Base-by-base conservation (phyloP, 108 stramenopile genomes). In the Nitzschia sp. region DNA sequence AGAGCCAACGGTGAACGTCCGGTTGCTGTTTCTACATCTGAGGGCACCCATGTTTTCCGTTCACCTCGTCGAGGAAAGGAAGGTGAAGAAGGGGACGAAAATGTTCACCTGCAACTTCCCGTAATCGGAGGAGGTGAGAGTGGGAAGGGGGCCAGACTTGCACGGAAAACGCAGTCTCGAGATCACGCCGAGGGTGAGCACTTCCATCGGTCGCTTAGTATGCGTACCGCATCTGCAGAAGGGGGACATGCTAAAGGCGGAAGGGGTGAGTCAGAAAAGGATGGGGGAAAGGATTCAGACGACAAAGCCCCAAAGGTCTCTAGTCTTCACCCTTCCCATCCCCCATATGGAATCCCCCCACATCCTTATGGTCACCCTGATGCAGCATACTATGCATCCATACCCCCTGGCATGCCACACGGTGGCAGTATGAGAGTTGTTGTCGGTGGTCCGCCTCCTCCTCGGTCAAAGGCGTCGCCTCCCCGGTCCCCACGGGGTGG, bases 401-500 rank as follows among this genome's bases (percentile, higher is more conserved):
- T 69, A 25, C 67, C 71, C 19, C 67, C 72, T 15, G 68, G 59
- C 15, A 70, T 77, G 67, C 43, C 41, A 10, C 72, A 73, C 44
- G 60, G 71, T 52, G 83, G 83, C 6, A 79, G 72, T 42, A 83
- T 83, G 83, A 54, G 76, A 43, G 76, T 83, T 29, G 73, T 77
- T 19, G 76, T 83, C 10, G 83, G 83, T 37, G 83, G 72, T 19
- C 78, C 75, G 26, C 83, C 83, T 26, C 78, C 77, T 39, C 48
- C 59, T 21, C 38, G 66, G 21, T 54, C 69, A 70, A 75, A 65
- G 20, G 50, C 44, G 19, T 70, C 80, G 44, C 61, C 75, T 1
- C 41, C 65, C 17, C 62, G 68, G 11, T 60, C 71, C 6, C 67
- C 67, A 14, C 74, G 42, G 44, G 29, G 29, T 3, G 57, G 51